Conservation (phyloP, 2,329 filamentous ascomycete genomes). For the Alternaria conjuncta region DNA sequence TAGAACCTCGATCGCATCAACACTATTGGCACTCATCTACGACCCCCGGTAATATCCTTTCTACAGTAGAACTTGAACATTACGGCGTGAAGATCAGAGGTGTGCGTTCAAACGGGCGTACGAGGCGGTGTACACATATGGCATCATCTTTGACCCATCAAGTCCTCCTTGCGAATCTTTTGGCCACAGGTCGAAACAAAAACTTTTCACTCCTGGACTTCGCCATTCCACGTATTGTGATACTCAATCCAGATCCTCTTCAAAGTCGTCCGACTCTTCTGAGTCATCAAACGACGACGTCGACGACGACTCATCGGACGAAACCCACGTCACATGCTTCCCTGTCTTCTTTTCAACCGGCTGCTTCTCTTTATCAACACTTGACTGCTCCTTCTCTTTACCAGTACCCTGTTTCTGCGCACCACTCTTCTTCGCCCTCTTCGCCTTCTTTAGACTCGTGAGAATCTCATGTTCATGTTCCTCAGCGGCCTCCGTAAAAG, state of each 20-base stretch:
- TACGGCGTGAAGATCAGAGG: not conserved
- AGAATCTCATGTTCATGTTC: constrained; percentile 20
- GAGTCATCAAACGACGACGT: not conserved
- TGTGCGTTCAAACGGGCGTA: not conserved
- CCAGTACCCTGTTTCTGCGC: not conserved
- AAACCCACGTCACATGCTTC: not conserved
- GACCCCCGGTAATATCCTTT: not conserved
- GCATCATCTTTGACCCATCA: not conserved
- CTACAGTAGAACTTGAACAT: not conserved
- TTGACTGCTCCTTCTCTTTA: not conserved
- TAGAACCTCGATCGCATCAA: not conserved
- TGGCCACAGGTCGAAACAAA: not conserved
- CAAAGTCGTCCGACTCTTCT: not conserved
- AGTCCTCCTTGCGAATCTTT: not conserved
- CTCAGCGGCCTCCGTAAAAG: constrained; percentile 67
- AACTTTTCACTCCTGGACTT: not conserved
- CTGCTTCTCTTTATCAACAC: not conserved
- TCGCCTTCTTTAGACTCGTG: not conserved
- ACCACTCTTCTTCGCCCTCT: not conserved
- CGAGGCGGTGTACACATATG: not conserved
- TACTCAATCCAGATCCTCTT: not conserved
- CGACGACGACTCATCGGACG: not conserved
- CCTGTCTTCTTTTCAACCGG: not conserved
- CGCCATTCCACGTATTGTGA: not conserved
- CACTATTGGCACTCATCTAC: not conserved